Conservation (phyloP, 2,329 filamentous ascomycete species). For the Hypoxylon sp. region DNA sequence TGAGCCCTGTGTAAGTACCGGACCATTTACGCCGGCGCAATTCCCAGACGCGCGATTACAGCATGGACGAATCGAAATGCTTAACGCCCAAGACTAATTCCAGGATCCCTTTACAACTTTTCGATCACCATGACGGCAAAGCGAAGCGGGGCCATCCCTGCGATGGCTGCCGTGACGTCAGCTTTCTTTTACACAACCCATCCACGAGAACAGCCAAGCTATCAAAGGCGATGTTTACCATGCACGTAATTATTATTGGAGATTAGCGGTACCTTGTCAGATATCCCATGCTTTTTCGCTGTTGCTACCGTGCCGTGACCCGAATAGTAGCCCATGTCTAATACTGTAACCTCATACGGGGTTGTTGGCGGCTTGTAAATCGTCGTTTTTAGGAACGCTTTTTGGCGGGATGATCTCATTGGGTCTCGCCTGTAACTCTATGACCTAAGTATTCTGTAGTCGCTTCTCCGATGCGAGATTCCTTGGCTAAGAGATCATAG, state of each 20-base stretch:
- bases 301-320: slow-evolving; percentile 34
- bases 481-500: slow-evolving; percentile 26
- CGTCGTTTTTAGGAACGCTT: slow-evolving; percentile 16
- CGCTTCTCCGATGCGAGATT: slow-evolving; percentile 23
- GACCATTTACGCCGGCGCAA: slow-evolving; percentile 33
- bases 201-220: slow-evolving; percentile 21
- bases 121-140: slow-evolving; percentile 41
- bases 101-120: slow-evolving; percentile 17
- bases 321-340: slow-evolving; percentile 26
- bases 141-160: slow-evolving; percentile 28
- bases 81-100: background rate
- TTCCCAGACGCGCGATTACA: slow-evolving; percentile 16
- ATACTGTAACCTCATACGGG: background rate
- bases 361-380: slow-evolving; percentile 20
- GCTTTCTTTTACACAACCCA: slow-evolving; percentile 27
- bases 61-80: slow-evolving; percentile 26
- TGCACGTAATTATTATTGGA: slow-evolving; percentile 39
- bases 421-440: slow-evolving; percentile 37
- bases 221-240: slow-evolving; percentile 18
- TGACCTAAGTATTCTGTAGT: slow-evolving; percentile 39
- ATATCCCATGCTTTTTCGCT: background rate
- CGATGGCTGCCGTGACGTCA: slow-evolving; percentile 38
- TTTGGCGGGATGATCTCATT: slow-evolving; percentile 40
- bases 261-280: slow-evolving; percentile 11
- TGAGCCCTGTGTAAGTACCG: slow-evolving; percentile 21